Evolutionary conservation across 805 yeast species (phyloP).

Genomic region (Cyberlindnera veronae): DNA sequence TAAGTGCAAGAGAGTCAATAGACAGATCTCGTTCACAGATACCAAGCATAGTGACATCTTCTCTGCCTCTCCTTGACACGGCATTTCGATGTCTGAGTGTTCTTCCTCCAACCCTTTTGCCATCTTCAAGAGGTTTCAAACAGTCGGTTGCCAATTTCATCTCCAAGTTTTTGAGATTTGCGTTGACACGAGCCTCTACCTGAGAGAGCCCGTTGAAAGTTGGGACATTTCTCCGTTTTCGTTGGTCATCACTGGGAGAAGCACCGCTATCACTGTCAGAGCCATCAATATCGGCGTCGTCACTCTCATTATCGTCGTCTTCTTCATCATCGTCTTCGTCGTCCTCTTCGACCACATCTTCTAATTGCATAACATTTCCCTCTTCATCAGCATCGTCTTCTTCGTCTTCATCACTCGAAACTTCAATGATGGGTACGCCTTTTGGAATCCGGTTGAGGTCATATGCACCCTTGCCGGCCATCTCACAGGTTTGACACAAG

Average conservation of each 20-base stretch:
- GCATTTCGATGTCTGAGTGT: slow-evolving; percentile 12
- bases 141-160: neutral
- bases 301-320: neutral
- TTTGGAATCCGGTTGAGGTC: slow-evolving; percentile 15
- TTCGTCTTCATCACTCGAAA: slow-evolving; percentile 13
- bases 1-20: slow-evolving; percentile 13
- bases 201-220: neutral
- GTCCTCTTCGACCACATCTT: neutral
- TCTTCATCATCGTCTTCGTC: neutral
- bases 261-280: neutral
- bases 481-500: slow-evolving; percentile 42
- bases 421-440: neutral
- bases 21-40: slow-evolving; percentile 11
- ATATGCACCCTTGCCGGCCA: slow-evolving; percentile 29
- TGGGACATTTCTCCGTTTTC: neutral
- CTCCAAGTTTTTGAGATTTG: neutral
- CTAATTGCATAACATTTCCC: neutral
- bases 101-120: slow-evolving; percentile 12
- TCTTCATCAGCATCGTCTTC: neutral
- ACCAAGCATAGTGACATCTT: slow-evolving; percentile 3
- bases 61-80: neutral
- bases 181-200: neutral
- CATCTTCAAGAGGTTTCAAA: neutral
- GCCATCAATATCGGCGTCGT: neutral
- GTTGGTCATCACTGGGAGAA: neutral